These are phyloP conservation scores for Neurospora tetrasperma DNA, from an alignment of 495 filamentous ascomycete genomes.

Conservation along the genomic window DNA sequence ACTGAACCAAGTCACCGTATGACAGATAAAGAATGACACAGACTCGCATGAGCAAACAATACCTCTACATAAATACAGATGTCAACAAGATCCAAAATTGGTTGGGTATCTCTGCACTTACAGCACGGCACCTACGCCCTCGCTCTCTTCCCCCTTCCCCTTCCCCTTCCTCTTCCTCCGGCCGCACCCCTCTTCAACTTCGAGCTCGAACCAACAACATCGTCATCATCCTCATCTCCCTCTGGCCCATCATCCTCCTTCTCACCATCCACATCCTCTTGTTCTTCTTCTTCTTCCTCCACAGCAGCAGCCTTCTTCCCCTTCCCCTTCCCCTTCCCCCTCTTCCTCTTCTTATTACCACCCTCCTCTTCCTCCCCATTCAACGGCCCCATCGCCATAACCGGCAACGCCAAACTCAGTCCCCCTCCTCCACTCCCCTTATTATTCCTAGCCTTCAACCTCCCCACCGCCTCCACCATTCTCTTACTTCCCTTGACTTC, in stretches of 20 bases:
- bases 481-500: slow-evolving; percentile 56
- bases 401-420: slow-evolving; percentile 14
- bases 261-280: slow-evolving; percentile 13
- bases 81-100: too few species aligned
- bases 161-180: slow-evolving; percentile 15
- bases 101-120: too few species aligned
- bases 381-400: slow-evolving; percentile 4
- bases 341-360: slow-evolving; percentile 17
- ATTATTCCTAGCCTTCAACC: slow-evolving; percentile 39
- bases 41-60: too few species aligned
- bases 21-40: too few species aligned
- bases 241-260: slow-evolving; percentile 10
- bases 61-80: too few species aligned
- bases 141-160: slow-evolving; percentile 24
- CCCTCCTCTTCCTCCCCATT: not conserved
- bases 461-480: slow-evolving; percentile 72
- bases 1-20: too few species aligned
- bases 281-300: too few species aligned
- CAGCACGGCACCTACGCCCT: slow-evolving; percentile 12
- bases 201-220: not conserved
- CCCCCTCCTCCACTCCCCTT: not conserved
- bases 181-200: slow-evolving; percentile 13
- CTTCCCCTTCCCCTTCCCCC: not conserved
- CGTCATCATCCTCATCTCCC: slow-evolving; percentile 5
- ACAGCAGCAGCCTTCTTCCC: not conserved